phyloP scores from a whole-genome alignment of 805 yeast species.

The Metschnikowia dekortorum region DNA sequence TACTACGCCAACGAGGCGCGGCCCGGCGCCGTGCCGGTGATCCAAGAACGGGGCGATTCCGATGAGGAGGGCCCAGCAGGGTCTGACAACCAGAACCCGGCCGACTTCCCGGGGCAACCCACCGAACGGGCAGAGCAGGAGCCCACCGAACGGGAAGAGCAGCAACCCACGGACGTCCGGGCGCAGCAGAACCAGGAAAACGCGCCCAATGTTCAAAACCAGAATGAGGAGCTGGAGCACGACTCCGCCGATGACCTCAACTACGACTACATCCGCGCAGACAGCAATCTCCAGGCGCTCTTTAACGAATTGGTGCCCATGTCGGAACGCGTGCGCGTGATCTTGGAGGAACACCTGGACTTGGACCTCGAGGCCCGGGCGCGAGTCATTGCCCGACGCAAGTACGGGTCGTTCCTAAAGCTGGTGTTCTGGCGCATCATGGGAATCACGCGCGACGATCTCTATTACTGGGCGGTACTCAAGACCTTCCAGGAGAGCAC shows the following conservation, averaged over 20 bases:
- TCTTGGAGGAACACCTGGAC: conserved; percentile 26
- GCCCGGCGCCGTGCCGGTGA: background rate
- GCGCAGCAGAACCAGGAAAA: background rate
- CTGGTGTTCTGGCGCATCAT: conserved; percentile 49
- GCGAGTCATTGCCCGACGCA: conserved; percentile 31
- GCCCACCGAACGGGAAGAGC: too few species aligned
- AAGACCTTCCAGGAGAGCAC: conserved; percentile 7
- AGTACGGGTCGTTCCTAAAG: conserved; percentile 27
- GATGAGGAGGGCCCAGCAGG: background rate
- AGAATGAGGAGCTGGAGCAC: background rate
- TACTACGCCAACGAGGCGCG: conserved; percentile 28
- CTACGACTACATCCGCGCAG: conserved; percentile 31
- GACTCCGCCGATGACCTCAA: conserved; percentile 16
- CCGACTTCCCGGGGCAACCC: too few species aligned
- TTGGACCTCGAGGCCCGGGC: conserved; percentile 45
- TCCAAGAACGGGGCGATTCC: background rate
- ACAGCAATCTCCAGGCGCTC: conserved; percentile 34
- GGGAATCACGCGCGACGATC: conserved; percentile 48
- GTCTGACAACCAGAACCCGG: too few species aligned
- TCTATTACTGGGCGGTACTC: conserved; percentile 49
- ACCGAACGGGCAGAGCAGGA: too few species aligned
- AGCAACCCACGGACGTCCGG: background rate
- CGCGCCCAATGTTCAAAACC: background rate
- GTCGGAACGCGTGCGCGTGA: conserved; percentile 39
- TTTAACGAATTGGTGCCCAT: conserved; percentile 39